Base-by-base conservation (phyloP, 23 red algal genomes). In the Gracilaria vermiculophylla region DNA sequence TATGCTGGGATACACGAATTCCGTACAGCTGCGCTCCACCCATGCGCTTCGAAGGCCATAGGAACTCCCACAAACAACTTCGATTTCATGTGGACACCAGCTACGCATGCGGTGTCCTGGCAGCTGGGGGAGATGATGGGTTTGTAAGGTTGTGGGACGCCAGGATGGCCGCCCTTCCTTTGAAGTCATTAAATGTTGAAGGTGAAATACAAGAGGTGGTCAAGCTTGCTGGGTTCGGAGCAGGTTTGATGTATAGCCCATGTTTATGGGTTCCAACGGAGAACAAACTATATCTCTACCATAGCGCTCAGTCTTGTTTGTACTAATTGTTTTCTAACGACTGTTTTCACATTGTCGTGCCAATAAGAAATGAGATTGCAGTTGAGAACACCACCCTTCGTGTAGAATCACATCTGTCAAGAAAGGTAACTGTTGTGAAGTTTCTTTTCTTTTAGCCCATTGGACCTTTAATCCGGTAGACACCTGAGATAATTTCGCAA, bases 111-210 rank as follows among this genome's bases (percentile, higher is more conserved):
- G 76, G 76, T 28, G 10, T 79, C n/a, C 49, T 79, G 15, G 76
- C 50, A 49, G 76, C 76, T 7, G 76, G 76, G 27, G 76, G 76
- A 39, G 76, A 79, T 79, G 76, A 79, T 55, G 50, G 76, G 24
- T 0, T 54, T 31, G 76, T 79, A 1, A 54, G 76, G 27, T 35
- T 79, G 23, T 79, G 76, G 76, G 76, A 79, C 45, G 76, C 76
- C 8, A 54, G 76, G 36, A 54, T 36, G 21, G 76, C 50, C 1
- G 76, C 16, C 21, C 28, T 54, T 8, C 76, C 76, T 0, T 24
- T 79, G 39, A 25, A 47, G 0, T 9, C 45, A 6, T 57, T 79
- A 19, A 24, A 43, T 58, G 12, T 79, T 49, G 6, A 79, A 6
- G 76, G 67, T 23, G 67, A 73, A 17, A 33, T 73, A 3, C 67